Percentiles rank a stretch among this genome's conserved stretches.
phyloP scores from a whole-genome alignment of 164 flowering plant species.

The Macadamia tetraphylla region DNA sequence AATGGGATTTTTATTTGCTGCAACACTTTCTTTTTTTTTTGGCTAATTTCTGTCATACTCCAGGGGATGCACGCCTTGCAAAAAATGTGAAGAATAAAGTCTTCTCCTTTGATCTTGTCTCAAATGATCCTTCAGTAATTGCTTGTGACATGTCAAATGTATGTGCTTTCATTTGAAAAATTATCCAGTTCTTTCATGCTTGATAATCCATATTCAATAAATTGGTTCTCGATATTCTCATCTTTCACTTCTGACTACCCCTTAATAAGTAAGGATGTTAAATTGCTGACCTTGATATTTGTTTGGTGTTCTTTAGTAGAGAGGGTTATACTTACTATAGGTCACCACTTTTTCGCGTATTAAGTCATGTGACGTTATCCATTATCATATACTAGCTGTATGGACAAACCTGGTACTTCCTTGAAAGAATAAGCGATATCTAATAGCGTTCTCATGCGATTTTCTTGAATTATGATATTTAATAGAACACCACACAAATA shows the following conservation, averaged over 20 bases:
- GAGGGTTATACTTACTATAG: no score
- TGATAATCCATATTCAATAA: not conserved
- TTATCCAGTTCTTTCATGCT: not conserved
- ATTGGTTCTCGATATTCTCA: not conserved
- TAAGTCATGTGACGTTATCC: no score
- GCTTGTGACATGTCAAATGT: slow-evolving; percentile 97
- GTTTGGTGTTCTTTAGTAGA: no score
- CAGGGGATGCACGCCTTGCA: slow-evolving; percentile 89
- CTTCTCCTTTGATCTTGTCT: slow-evolving; percentile 81
- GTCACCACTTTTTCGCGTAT: no score
- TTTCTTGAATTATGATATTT: no score
- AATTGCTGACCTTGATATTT: no score
- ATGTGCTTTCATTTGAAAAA: slow-evolving; percentile 19
- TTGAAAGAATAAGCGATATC: no score
- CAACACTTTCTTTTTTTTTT: not conserved
- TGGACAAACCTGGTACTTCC: no score
- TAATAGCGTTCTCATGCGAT: no score
- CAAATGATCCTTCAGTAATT: slow-evolving; percentile 85
- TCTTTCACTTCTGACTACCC: not conserved
- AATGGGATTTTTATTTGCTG: not conserved
- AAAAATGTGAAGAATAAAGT: slow-evolving; percentile 88
- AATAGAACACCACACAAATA: no score
- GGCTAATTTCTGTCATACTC: slow-evolving; percentile 2
- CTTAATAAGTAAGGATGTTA: no score
- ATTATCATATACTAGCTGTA: no score